Conservation (phyloP, 176 grass and related monocot species). For the Carex parvula region DNA sequence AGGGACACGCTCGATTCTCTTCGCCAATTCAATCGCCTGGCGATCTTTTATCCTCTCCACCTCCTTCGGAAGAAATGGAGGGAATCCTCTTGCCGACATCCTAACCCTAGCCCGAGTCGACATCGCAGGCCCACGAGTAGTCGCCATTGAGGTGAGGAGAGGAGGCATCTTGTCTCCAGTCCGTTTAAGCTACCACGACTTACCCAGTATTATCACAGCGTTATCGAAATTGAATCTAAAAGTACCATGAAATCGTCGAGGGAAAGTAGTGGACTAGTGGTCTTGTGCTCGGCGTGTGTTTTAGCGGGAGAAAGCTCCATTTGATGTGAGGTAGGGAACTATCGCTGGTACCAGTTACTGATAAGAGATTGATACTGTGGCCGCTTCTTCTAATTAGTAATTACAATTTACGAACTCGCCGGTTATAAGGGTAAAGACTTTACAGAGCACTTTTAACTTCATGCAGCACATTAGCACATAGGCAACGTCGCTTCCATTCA, state of each 20-base stretch:
- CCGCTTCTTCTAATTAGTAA: no score
- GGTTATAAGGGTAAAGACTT: no score
- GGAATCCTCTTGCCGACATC: constrained; percentile 34
- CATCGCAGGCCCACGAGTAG: not conserved
- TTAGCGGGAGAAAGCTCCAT: no score
- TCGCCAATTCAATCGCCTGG: constrained; percentile 46
- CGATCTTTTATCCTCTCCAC: constrained; percentile 72
- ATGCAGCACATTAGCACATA: no score
- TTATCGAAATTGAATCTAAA: not conserved
- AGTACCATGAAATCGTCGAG: not conserved
- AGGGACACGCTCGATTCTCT: constrained; percentile 80
- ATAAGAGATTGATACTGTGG: no score
- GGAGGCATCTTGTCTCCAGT: not conserved
- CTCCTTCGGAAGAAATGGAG: constrained; percentile 63
- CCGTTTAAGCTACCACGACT: not conserved
- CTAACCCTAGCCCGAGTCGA: not conserved
- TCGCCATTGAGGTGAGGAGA: not conserved
- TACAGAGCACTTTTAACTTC: no score
- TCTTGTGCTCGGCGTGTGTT: no score
- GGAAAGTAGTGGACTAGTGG: no score
- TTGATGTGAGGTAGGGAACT: no score
- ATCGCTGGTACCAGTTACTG: no score
- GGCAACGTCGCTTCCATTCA: no score
- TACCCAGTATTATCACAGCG: not conserved
- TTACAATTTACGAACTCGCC: no score